These are phyloP conservation scores for Pedinophyceae sp. DNA, from an alignment of 139 green algal species.

Conservation along the genomic window DNA sequence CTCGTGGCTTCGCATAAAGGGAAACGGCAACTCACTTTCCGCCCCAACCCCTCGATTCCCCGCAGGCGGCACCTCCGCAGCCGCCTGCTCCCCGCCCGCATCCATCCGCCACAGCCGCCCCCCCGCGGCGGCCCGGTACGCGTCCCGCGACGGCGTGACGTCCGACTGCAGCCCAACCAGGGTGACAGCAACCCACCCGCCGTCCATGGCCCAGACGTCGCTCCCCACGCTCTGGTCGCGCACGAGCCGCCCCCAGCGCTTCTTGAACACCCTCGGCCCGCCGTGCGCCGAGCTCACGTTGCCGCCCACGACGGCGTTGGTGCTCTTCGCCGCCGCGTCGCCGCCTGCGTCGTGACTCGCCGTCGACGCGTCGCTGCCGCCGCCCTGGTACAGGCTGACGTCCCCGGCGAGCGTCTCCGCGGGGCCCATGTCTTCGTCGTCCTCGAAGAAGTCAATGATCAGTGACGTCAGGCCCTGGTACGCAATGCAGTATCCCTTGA, in stretches of 20 bases:
- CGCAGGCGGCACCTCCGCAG: background rate
- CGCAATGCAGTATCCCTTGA: constrained; percentile 5
- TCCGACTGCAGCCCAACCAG: constrained; percentile 26
- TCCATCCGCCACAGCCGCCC: background rate
- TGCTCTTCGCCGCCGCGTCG: background rate
- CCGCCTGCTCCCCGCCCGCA: background rate
- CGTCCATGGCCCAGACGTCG: constrained; percentile 39
- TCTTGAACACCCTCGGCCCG: background rate
- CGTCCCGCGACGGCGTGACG: constrained; percentile 3
- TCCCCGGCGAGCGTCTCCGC: constrained; percentile 5
- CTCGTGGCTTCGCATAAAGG: background rate
- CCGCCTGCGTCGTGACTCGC: background rate
- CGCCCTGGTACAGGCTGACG: background rate
- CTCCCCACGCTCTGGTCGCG: constrained; percentile 24
- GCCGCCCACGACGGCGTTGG: background rate
- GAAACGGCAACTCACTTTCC: background rate
- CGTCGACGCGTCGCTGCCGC: background rate
- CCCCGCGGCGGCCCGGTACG: background rate
- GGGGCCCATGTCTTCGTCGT: background rate
- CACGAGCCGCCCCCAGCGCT: background rate
- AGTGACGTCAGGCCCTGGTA: background rate
- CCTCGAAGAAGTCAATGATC: background rate
- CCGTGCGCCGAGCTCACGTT: background rate
- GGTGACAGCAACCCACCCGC: constrained; percentile 43
- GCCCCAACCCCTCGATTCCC: background rate